A percentile compares a stretch with the other conserved stretches of the same genome.
Conservation (phyloP, 768 basidiomycete species). For the Russula griseocarnosa region DNA sequence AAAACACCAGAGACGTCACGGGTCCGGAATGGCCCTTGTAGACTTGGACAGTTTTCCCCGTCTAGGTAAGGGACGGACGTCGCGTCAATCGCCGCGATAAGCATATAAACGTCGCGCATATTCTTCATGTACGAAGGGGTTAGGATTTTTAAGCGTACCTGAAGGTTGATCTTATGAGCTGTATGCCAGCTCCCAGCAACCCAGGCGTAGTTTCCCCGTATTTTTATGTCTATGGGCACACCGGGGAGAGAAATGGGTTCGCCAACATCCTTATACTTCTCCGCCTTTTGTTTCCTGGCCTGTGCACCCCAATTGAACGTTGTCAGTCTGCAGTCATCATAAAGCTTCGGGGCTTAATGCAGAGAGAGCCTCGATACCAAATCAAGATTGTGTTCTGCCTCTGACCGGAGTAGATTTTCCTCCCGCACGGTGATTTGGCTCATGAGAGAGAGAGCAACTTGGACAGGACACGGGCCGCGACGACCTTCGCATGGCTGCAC, state of each 20-base stretch:
- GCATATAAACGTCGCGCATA: neutral
- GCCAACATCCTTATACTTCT: constrained; percentile 66
- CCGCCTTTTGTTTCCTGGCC: constrained; percentile 71
- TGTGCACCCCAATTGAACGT: constrained; percentile 31
- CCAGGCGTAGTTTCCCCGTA: constrained; percentile 70
- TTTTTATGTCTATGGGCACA: constrained; percentile 66
- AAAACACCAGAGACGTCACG: constrained; percentile 78
- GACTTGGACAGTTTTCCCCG: constrained; percentile 70
- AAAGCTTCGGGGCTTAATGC: neutral
- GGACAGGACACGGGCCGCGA: neutral
- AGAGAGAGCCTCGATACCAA: constrained; percentile 39
- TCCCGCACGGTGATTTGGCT: neutral
- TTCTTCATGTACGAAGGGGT: neutral
- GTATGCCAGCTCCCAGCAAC: constrained; percentile 83
- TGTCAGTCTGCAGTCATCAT: constrained; percentile 1
- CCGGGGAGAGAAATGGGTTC: constrained; percentile 72
- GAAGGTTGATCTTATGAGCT: constrained; percentile 67
- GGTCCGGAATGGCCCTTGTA: constrained; percentile 87
- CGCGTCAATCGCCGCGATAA: neutral
- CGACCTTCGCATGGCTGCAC: constrained; percentile 42
- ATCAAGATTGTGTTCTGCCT: constrained; percentile 55
- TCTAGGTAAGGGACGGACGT: constrained; percentile 42
- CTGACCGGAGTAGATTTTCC: constrained; percentile 25
- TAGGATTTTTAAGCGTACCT: constrained; percentile 44
- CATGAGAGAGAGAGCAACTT: neutral